A percentile compares a stretch with the other conserved stretches of the same genome.
Conservation (phyloP, 805 yeast species). For the Sugiyamaella lignohabitans region DNA sequence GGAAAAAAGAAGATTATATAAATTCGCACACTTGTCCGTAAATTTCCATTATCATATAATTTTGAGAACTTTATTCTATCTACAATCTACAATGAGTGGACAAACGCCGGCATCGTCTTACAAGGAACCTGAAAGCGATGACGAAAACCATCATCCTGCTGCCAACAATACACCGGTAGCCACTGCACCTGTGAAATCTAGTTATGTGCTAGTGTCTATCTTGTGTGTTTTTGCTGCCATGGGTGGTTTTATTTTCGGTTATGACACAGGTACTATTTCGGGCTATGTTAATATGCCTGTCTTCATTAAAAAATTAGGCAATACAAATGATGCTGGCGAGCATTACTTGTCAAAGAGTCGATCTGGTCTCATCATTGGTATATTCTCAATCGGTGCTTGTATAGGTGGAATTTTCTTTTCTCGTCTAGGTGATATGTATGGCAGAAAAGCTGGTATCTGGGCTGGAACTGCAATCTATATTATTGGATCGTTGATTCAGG, state of each 20-base stretch:
- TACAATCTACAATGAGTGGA: too few relatives aligned
- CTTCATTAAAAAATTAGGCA: constrained; percentile 45
- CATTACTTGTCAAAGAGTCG: constrained; percentile 44
- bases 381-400: constrained; percentile 65
- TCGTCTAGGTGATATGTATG: constrained; percentile 42
- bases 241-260: constrained; percentile 62
- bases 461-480: constrained; percentile 43
- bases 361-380: constrained; percentile 64
- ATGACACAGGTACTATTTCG: constrained; percentile 64
- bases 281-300: constrained; percentile 57
- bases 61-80: too few relatives aligned
- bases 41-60: too few relatives aligned
- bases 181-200: background rate
- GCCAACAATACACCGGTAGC: too few relatives aligned
- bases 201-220: constrained; percentile 16
- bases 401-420: constrained; percentile 60
- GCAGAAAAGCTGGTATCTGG: constrained; percentile 40
- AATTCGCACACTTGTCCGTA: too few relatives aligned
- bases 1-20: too few relatives aligned
- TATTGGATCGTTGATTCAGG: constrained; percentile 48
- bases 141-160: too few relatives aligned
- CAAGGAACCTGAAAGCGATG: too few relatives aligned
- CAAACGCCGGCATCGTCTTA: too few relatives aligned
- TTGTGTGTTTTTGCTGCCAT: constrained; percentile 51
- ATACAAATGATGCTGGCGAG: constrained; percentile 30